phyloP scores from a whole-genome alignment of 2,329 filamentous ascomycete species.

The Penicillium italicum region DNA sequence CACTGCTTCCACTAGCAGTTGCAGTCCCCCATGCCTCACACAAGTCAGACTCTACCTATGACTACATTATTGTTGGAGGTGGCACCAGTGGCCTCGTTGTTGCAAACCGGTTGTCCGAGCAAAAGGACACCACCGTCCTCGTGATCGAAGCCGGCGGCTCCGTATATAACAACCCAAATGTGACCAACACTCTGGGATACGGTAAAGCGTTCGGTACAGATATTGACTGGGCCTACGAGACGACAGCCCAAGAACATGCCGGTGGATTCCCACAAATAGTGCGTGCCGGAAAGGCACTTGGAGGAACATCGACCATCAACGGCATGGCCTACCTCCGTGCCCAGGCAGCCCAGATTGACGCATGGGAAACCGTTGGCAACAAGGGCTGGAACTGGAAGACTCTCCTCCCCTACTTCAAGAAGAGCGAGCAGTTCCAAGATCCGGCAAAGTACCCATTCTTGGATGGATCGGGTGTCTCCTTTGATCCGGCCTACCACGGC shows the following conservation, averaged over 20 bases:
- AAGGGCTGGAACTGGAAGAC: constrained; percentile 32
- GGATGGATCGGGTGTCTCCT: constrained; percentile 23
- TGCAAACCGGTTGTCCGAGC: constrained; percentile 36
- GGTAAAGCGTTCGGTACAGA: constrained; percentile 29
- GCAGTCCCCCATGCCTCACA: constrained; percentile 11
- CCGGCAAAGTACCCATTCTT: constrained; percentile 19
- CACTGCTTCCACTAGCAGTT: constrained; percentile 14
- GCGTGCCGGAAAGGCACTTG: constrained; percentile 43
- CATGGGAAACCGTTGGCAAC: constrained; percentile 34
- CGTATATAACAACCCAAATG: constrained; percentile 28
- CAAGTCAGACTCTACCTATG: constrained; percentile 15
- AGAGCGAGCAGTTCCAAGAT: constrained; percentile 25
- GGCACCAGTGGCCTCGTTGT: constrained; percentile 34
- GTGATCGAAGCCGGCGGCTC: constrained; percentile 32
- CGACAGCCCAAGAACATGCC: constrained; percentile 38
- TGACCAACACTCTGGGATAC: constrained; percentile 25
- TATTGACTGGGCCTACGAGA: constrained; percentile 44
- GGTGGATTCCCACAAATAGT: constrained; percentile 28
- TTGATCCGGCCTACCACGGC: constrained; percentile 26
- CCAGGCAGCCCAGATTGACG: constrained; percentile 36
- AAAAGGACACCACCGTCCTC: constrained; percentile 22
- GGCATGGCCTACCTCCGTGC: constrained; percentile 40
- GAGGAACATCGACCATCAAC: constrained; percentile 45
- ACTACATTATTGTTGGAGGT: constrained; percentile 36
- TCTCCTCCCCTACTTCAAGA: constrained; percentile 30